phyloP scores from a whole-genome alignment of 192 early-diverging fungal species.

The Podila horticola region DNA sequence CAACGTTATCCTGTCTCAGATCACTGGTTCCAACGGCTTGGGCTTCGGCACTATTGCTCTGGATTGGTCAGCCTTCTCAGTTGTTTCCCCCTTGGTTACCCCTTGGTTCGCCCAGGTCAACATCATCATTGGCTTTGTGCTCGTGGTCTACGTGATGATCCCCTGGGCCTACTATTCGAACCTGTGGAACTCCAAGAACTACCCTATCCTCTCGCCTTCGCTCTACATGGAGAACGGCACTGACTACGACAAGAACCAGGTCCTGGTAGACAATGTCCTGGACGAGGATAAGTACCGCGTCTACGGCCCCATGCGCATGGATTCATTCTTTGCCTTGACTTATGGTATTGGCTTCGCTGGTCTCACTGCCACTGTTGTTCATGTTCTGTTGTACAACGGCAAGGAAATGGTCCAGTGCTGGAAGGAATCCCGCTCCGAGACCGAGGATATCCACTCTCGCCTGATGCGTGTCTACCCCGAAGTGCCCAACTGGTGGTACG shows the following conservation, averaged over 20 bases:
- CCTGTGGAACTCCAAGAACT: conserved; percentile 51
- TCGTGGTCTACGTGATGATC: conserved; percentile 58
- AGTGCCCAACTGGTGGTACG: conserved; percentile 69
- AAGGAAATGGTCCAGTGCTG: conserved; percentile 67
- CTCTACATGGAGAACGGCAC: too few relatives aligned
- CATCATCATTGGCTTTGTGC: conserved; percentile 54
- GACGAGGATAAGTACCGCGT: conserved; percentile 36
- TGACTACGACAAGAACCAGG: too few relatives aligned
- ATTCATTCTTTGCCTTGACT: conserved; percentile 1
- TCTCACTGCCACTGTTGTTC: conserved; percentile 62
- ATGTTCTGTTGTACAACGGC: conserved; percentile 73
- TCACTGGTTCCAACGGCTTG: conserved; percentile 53
- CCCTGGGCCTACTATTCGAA: conserved; percentile 59
- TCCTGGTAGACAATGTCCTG: not conserved
- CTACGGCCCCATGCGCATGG: conserved; percentile 53
- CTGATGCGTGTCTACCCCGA: conserved; percentile 73
- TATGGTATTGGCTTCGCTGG: conserved; percentile 62
- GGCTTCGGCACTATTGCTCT: conserved; percentile 63
- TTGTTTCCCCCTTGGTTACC: conserved; percentile 26
- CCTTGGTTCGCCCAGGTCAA: conserved; percentile 57
- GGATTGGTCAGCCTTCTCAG: conserved; percentile 61
- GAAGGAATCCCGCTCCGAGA: conserved; percentile 32
- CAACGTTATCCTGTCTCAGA: conserved; percentile 44
- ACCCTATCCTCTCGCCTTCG: conserved; percentile 28
- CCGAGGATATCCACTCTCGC: conserved; percentile 70